A percentile compares a stretch with the other conserved stretches of the same genome.
phyloP scores from a whole-genome alignment of 2,329 filamentous ascomycete species.

The Chaetoscypha palmicola region DNA sequence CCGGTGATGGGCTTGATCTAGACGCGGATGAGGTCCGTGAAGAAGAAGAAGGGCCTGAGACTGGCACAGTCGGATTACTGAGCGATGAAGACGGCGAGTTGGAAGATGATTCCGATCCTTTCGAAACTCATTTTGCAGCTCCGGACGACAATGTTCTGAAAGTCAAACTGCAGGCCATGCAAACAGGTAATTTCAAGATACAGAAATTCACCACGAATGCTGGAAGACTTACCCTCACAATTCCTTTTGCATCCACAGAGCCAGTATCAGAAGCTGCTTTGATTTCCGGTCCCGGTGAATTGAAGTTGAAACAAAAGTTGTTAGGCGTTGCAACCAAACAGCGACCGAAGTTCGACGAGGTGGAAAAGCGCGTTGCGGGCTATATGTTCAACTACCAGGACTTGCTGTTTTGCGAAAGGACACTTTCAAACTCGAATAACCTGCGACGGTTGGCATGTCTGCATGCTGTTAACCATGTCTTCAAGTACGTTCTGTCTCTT shows the following conservation, averaged over 20 bases:
- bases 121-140: slow-evolving; percentile 70
- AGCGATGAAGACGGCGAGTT: slow-evolving; percentile 39
- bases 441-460: slow-evolving; percentile 69
- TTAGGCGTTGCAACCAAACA: slow-evolving; percentile 46
- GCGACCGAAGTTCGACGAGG: slow-evolving; percentile 49
- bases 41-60: slow-evolving; percentile 41
- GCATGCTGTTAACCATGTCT: slow-evolving; percentile 84
- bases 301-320: slow-evolving; percentile 67
- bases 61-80: slow-evolving; percentile 28
- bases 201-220: slow-evolving; percentile 39
- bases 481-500: slow-evolving; percentile 53
- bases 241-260: slow-evolving; percentile 37
- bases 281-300: slow-evolving; percentile 35
- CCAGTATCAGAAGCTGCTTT: slow-evolving; percentile 15
- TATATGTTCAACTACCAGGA: slow-evolving; percentile 79
- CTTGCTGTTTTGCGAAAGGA: slow-evolving; percentile 68
- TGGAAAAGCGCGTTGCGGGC: slow-evolving; percentile 60
- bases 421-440: slow-evolving; percentile 56
- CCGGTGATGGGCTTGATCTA: slow-evolving; percentile 2
- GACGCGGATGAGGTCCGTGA: slow-evolving; percentile 40
- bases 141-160: slow-evolving; percentile 56
- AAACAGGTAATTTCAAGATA: slow-evolving; percentile 45
- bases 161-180: slow-evolving; percentile 43
- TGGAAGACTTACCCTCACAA: slow-evolving; percentile 41
- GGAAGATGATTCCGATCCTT: slow-evolving; percentile 59